Percentiles rank a stretch among this genome's conserved stretches.
phyloP scores from a whole-genome alignment of 352 stramenopile species.

The Pythium myriotylum region DNA sequence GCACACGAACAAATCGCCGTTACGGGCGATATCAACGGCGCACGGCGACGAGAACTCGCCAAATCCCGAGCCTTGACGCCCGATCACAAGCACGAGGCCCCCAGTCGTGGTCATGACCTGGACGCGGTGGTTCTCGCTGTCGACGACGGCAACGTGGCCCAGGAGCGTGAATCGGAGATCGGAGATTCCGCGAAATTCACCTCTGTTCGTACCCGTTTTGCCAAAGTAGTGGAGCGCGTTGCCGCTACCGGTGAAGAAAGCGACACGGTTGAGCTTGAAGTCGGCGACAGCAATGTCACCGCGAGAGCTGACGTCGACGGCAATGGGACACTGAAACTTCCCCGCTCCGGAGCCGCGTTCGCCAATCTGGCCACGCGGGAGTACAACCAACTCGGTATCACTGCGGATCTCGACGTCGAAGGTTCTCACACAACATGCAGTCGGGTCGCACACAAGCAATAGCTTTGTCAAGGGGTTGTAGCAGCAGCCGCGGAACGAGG shows the following conservation, averaged over 20 bases:
- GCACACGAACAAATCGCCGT: constrained; percentile 60
- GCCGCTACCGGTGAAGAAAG: constrained; percentile 58
- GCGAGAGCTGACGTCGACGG: constrained; percentile 51
- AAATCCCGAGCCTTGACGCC: constrained; percentile 31
- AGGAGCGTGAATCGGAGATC: constrained; percentile 57
- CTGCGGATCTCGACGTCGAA: constrained; percentile 30
- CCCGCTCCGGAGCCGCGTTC: constrained; percentile 37
- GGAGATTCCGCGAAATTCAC: constrained; percentile 52
- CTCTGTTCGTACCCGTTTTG: constrained; percentile 35
- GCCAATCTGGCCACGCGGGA: constrained; percentile 34
- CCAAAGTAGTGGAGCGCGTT: constrained; percentile 53
- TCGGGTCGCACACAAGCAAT: constrained; percentile 50
- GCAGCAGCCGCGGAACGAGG: constrained; percentile 40
- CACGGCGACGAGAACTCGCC: constrained; percentile 42
- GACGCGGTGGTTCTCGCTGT: constrained; percentile 60
- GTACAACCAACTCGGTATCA: constrained; percentile 20
- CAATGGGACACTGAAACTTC: constrained; percentile 53
- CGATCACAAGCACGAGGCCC: constrained; percentile 39
- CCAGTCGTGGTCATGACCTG: constrained; percentile 57
- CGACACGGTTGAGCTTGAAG: constrained; percentile 52
- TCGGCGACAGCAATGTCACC: constrained; percentile 65
- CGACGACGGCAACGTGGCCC: constrained; percentile 54
- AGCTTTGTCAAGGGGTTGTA: constrained; percentile 56
- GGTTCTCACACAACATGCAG: constrained; percentile 37
- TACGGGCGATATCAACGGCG: constrained; percentile 40